These are phyloP conservation scores for Lichtheimia ramosa DNA, from an alignment of 371 early-diverging fungal genomes.

Conservation along the genomic window DNA sequence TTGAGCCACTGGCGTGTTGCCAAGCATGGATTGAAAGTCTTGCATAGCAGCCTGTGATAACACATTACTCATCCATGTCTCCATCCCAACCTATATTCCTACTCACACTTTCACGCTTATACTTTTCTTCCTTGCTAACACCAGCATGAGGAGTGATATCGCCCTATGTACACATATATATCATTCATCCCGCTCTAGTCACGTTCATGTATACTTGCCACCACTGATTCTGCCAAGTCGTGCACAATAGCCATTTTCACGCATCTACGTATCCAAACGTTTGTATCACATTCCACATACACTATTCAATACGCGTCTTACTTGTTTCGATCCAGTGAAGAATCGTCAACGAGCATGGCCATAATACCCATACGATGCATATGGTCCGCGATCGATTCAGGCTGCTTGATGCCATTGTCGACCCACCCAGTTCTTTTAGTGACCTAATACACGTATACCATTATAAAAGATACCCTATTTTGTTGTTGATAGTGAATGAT, in stretches of 20 bases:
- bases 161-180: constrained; percentile 50
- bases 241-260: constrained; percentile 92
- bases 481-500: constrained; percentile 1
- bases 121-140: constrained; percentile 80
- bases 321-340: constrained; percentile 54
- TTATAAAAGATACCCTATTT: not conserved
- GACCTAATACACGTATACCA: constrained; percentile 39
- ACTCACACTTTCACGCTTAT: constrained; percentile 63
- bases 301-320: constrained; percentile 6
- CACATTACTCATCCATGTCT: not conserved
- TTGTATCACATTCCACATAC: too few species aligned
- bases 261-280: constrained; percentile 40
- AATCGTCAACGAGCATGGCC: constrained; percentile 81
- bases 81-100: not conserved
- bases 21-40: constrained; percentile 60
- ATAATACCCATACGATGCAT: constrained; percentile 93
- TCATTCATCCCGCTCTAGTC: not conserved
- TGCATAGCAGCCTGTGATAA: constrained; percentile 65
- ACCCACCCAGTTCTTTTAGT: constrained; percentile 95
- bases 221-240: constrained; percentile 89
- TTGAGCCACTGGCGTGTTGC: constrained; percentile 53
- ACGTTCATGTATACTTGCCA: constrained; percentile 35
- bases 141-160: constrained; percentile 90
- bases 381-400: constrained; percentile 92
- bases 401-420: constrained; percentile 60